Base-by-base conservation (phyloP, 805 yeast genomes). In the Vanderwaltozyma polyspora region DNA sequence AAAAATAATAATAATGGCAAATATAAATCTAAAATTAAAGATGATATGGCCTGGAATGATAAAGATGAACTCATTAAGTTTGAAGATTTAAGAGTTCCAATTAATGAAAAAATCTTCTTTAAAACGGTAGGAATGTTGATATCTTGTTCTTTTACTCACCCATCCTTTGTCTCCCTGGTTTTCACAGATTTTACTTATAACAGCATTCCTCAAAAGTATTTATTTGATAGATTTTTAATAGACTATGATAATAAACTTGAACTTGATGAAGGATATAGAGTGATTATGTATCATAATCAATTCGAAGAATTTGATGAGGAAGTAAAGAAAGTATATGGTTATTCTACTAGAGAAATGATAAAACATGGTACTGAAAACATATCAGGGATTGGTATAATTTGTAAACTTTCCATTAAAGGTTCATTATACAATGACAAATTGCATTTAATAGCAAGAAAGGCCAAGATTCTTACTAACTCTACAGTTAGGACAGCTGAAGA, bases 151-250 rank as follows among this genome's bases (percentile, higher is more conserved):
- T 43, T 41, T 31, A 48, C 46, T 23, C 33, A 37, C 16, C 25
- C 28, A 0, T 19, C 33, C 4, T 49, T 35, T 33, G 40, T 33
- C 1, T 31, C 41, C 14, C 31, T 51, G 31, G 43, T 48, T 10
- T 49, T 55, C 22, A 53, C 59, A 9, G 60, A 55, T 40, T 53
- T 55, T 29, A 53, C 54, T 2, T 24, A 33, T 6, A 52, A 49
- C 31, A 22, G 34, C 2, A 33, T 35, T 6, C 28, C 24, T 18
- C 48, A 42, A 26, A 46, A 45, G 19, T 45, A 45, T 25, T 38
- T 51, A 5, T 46, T 48, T 29, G 55, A 47, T 32, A 40, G 41
- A 11, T 51, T 41, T 25, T n/a, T 54, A 22, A 34, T 52, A 19
- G 41, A 46, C 19, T 42, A 36, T 35, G 34, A 37, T 5, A 35